Evolutionary conservation across 2,329 filamentous ascomycete genomes (phyloP), one percentile per base, ranked within the genome.

Genomic region (Xylaria sp.): DNA sequence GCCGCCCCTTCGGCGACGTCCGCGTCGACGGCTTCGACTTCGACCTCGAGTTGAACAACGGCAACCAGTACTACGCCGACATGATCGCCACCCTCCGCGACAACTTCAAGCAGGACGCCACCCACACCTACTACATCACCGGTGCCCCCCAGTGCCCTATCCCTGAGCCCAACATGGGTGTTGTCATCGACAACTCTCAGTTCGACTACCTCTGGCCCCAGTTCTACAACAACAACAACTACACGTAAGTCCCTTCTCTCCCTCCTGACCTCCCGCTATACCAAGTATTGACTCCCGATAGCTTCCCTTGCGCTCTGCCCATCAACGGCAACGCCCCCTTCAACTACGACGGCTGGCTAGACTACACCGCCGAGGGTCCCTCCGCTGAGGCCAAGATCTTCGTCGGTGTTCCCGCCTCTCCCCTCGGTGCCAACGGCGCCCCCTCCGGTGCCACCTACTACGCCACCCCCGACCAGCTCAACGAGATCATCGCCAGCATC

Each of bases 181-280:
- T 65, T 10, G 71, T 75, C 42, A 72, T 79, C 54, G 68, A 67
- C 39, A 71, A 72, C 30, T 13, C 73, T 64, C 60, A 67, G 54
- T 79, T 78, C 59, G 76, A 80, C 62, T 71, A 72, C 49, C 63
- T 80, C 7, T 79, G 74, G 63, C 69, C 79, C 18, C 78, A 80
- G 67, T 79, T 79, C 67, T 80, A 80, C 71, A 80, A 80, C 71
- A 80, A 80, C 67, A 68, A 69, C 62, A 69, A 69, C 42, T 69
- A 69, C 63, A 69, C 66, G 57, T 63, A 37, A 42, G 37, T 39
- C 37, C 8, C 37, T 39, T 6, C 8, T 39, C 8, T 39, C 37
- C 4, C 8, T 39, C 37, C 58, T 62, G 18, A 61, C 57, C 23
- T 42, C 39, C 39, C 54, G 23, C 3, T 4, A 30, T 30, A 23